Evolutionary conservation across 225 moss, liverwort and hornwort genomes (phyloP).

Genomic region (Climacium dendroides): DNA sequence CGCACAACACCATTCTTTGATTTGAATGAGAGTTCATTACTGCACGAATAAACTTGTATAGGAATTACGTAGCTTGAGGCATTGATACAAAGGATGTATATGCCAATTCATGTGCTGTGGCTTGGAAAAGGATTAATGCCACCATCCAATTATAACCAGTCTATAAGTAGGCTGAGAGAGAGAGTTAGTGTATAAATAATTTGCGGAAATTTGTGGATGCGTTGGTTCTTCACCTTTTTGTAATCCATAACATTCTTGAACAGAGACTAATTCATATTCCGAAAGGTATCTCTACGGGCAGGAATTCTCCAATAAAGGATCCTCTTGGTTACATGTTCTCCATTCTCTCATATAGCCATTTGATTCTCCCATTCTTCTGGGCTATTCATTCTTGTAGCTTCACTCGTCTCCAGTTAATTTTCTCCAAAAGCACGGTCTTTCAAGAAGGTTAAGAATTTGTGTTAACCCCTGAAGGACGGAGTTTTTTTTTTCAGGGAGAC

Average conservation of each 20-base stretch:
- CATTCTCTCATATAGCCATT: neutral
- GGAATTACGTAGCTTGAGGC: slow-evolving; percentile 2
- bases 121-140: slow-evolving; percentile 2
- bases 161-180: slow-evolving; percentile 34
- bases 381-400: neutral
- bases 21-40: slow-evolving; percentile 9
- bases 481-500: no score
- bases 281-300: neutral
- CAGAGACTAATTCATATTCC: neutral
- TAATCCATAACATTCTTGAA: neutral
- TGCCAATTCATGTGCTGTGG: slow-evolving; percentile 15
- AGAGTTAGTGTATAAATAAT: slow-evolving; percentile 35
- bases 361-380: neutral
- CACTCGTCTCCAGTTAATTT: no score
- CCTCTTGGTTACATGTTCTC: neutral
- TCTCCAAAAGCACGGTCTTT: neutral
- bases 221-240: neutral
- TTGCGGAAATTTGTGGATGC: slow-evolving; percentile 15
- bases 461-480: no score
- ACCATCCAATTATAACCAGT: slow-evolving; percentile 15
- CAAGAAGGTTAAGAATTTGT: no score
- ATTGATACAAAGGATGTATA: neutral
- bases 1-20: slow-evolving; percentile 8
- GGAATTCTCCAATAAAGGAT: neutral
- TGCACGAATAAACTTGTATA: slow-evolving; percentile 16